Evolutionary conservation across 768 basidiomycete species (phyloP).

Genomic region (Suillus clintonianus): DNA sequence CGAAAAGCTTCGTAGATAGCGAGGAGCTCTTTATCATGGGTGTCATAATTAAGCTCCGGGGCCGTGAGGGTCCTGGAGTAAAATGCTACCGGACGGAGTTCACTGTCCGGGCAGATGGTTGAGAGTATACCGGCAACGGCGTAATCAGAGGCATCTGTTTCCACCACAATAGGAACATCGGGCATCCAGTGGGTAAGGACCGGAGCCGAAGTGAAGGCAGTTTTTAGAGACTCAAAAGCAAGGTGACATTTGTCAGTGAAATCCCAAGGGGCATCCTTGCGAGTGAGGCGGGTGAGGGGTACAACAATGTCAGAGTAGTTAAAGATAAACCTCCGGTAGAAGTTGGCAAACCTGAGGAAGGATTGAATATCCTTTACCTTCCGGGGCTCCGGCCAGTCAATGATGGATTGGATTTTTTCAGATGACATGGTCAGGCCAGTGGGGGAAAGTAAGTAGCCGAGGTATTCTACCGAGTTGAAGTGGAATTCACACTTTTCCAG

Average conservation of each 20-base stretch:
- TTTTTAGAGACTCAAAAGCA: background rate
- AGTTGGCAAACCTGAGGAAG: background rate
- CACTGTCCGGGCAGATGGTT: too few species aligned
- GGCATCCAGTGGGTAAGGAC: background rate
- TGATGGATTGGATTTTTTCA: too few species aligned
- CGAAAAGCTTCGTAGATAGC: too few species aligned
- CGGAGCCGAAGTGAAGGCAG: background rate
- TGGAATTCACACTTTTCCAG: too few species aligned
- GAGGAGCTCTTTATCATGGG: too few species aligned
- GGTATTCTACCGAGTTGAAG: too few species aligned
- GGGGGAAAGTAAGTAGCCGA: too few species aligned
- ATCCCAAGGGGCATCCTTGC: background rate
- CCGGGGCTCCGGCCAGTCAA: background rate
- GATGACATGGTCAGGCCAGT: too few species aligned
- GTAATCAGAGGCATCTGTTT: background rate
- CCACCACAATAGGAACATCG: background rate
- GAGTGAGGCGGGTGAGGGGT: background rate
- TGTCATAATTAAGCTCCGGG: too few species aligned
- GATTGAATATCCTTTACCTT: background rate
- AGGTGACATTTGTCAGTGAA: background rate
- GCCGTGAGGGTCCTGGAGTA: too few species aligned
- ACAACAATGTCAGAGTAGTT: background rate
- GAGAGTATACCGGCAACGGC: too few species aligned
- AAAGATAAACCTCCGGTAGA: background rate
- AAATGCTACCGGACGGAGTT: too few species aligned